A percentile compares a stretch with the other conserved stretches of the same genome.
Conservation (phyloP, 2,329 filamentous ascomycete species). For the Torrubiellomyces zombiae region DNA sequence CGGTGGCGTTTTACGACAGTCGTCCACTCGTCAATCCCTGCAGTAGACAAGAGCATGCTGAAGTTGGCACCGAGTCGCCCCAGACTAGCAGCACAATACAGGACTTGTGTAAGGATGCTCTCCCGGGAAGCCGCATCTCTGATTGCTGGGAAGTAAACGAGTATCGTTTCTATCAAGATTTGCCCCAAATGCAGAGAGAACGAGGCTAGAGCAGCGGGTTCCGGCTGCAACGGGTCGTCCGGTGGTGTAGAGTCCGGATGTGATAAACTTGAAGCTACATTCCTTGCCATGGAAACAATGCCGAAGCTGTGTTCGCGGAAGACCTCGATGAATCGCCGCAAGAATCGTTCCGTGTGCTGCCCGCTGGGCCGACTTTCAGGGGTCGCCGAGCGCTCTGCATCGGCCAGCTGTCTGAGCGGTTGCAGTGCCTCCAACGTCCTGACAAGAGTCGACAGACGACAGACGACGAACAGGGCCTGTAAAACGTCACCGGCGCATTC, state of each 20-base stretch:
- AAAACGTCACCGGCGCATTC: slow-evolving; percentile 44
- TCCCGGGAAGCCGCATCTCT: slow-evolving; percentile 66
- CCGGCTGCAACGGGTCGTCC: slow-evolving; percentile 28
- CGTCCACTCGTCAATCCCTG: slow-evolving; percentile 57
- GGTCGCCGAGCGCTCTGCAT: slow-evolving; percentile 66
- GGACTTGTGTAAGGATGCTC: slow-evolving; percentile 76
- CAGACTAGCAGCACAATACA: slow-evolving; percentile 85
- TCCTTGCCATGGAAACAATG: slow-evolving; percentile 86
- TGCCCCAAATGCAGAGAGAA: slow-evolving; percentile 74
- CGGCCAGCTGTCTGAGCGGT: slow-evolving; percentile 73
- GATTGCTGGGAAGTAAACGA: slow-evolving; percentile 63
- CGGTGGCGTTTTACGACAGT: slow-evolving; percentile 80
- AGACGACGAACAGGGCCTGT: slow-evolving; percentile 74
- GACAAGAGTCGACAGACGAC: slow-evolving; percentile 63
- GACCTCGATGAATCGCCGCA: slow-evolving; percentile 93
- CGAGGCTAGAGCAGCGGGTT: slow-evolving; percentile 64
- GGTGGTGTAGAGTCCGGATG: slow-evolving; percentile 5
- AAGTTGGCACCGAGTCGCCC: slow-evolving; percentile 87
- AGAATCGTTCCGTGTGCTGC: slow-evolving; percentile 82
- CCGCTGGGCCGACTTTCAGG: too few relatives aligned
- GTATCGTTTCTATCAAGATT: slow-evolving; percentile 62
- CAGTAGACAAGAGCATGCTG: slow-evolving; percentile 58
- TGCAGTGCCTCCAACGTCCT: slow-evolving; percentile 68
- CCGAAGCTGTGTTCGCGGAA: slow-evolving; percentile 96
- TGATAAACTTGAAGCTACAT: slow-evolving; percentile 40